Conservation (phyloP, 2,329 filamentous ascomycete species). For the Penicillium olsonii region DNA sequence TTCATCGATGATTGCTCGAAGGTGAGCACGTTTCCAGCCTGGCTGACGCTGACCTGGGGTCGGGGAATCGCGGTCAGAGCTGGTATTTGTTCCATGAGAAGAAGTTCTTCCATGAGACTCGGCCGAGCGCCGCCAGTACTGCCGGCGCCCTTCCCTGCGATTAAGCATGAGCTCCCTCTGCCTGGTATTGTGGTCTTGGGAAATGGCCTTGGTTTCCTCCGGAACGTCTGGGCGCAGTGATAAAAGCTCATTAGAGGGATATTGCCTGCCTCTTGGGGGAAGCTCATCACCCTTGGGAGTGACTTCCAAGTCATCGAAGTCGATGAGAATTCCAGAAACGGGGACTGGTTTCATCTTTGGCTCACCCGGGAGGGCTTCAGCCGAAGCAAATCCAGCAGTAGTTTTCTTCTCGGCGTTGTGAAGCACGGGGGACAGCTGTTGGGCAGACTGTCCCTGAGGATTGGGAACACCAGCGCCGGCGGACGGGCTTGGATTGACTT, state of each 20-base stretch:
- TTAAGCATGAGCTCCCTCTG: not conserved
- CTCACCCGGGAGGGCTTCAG: not conserved
- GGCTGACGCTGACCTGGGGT: not conserved
- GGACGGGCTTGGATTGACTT: too few species aligned
- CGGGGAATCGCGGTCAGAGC: not conserved
- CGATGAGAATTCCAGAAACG: not conserved
- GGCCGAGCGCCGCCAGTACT: not conserved
- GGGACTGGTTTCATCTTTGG: not conserved
- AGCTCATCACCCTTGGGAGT: not conserved
- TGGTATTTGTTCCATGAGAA: not conserved
- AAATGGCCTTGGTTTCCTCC: not conserved
- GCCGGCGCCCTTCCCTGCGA: not conserved
- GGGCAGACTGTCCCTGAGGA: too few species aligned
- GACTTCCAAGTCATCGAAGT: not conserved
- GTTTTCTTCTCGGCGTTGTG: too few species aligned
- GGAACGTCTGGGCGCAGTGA: not conserved
- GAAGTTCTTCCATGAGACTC: not conserved
- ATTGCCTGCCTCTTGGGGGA: not conserved
- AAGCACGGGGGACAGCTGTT: too few species aligned
- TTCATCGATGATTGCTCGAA: not conserved
- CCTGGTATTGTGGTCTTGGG: not conserved
- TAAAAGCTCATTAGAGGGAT: not conserved
- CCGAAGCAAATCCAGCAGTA: not conserved
- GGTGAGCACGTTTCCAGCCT: not conserved
- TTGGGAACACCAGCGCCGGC: too few species aligned